Conservation (phyloP, 106 monocot genomes). For the Apostasia ramifera region DNA sequence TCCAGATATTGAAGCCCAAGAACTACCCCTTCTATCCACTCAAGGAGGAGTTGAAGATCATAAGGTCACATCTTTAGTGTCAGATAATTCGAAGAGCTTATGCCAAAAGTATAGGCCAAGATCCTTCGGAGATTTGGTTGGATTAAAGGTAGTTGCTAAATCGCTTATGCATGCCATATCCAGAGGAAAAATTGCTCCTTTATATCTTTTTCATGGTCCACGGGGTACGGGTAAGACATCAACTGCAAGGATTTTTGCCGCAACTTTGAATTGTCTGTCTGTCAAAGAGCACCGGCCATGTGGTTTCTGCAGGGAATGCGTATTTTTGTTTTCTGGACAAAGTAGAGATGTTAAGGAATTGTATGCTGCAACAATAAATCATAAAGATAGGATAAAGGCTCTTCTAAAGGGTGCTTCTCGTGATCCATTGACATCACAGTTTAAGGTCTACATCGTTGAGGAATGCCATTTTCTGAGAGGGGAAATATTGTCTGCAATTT, state of each 20-base stretch:
- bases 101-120: conserved; percentile 91
- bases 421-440: conserved; percentile 57
- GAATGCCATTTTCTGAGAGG: conserved; percentile 66
- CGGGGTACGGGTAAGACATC: conserved; percentile 90
- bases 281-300: conserved; percentile 68
- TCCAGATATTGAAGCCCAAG: conserved; percentile 56
- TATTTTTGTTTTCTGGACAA: conserved; percentile 67
- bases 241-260: conserved; percentile 83
- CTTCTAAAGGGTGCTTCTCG: conserved; percentile 62
- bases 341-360: conserved; percentile 86
- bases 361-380: conserved; percentile 62
- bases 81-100: conserved; percentile 62
- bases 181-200: conserved; percentile 71
- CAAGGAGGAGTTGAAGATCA: conserved; percentile 23
- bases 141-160: conserved; percentile 64
- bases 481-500: conserved; percentile 75
- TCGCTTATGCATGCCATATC: conserved; percentile 59
- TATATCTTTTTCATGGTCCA: conserved; percentile 93
- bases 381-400: conserved; percentile 52
- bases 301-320: conserved; percentile 74
- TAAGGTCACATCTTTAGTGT: conserved; percentile 24
- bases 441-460: conserved; percentile 84
- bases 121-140: conserved; percentile 77
- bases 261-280: conserved; percentile 81
- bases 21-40: conserved; percentile 53